These are phyloP conservation scores for Phytopythium vexans DNA, from an alignment of 352 stramenopile species.

Conservation along the genomic window DNA sequence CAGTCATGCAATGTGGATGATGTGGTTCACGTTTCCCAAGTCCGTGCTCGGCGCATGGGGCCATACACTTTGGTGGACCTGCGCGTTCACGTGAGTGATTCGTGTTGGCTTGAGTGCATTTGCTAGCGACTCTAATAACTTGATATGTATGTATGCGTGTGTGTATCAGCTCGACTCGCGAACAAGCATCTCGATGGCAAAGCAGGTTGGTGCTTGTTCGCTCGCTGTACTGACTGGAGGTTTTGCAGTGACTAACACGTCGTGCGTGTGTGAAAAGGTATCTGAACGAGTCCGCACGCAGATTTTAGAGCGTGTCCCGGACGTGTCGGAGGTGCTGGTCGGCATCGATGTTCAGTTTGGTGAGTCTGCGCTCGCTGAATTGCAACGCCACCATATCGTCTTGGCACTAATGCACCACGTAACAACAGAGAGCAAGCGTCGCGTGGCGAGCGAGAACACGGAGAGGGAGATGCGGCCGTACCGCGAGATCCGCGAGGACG, in stretches of 20 bases:
- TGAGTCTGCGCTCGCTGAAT: conserved; percentile 10
- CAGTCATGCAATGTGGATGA: conserved; percentile 80
- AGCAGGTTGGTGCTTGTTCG: conserved; percentile 39
- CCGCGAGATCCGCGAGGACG: conserved; percentile 68
- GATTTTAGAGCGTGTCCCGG: conserved; percentile 60
- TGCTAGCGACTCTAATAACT: conserved; percentile 1
- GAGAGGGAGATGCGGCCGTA: conserved; percentile 73
- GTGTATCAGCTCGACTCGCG: conserved; percentile 52
- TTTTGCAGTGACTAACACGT: conserved; percentile 3
- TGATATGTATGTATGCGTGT: background rate
- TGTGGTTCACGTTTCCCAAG: conserved; percentile 73
- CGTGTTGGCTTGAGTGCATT: background rate
- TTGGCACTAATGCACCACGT: no score
- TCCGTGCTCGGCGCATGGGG: conserved; percentile 83
- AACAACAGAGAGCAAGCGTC: no score
- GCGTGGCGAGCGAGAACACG: background rate
- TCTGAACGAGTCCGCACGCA: conserved; percentile 61
- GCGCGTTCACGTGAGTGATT: conserved; percentile 66
- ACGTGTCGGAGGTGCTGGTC: conserved; percentile 88
- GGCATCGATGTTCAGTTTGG: conserved; percentile 79
- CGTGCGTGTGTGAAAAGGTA: conserved; percentile 28
- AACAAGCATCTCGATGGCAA: conserved; percentile 82
- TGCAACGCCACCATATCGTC: background rate
- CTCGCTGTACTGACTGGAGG: no score
- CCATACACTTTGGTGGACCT: conserved; percentile 86